phyloP scores from a whole-genome alignment of 129 eudicot genomes.

The Artemisia tridentata region DNA sequence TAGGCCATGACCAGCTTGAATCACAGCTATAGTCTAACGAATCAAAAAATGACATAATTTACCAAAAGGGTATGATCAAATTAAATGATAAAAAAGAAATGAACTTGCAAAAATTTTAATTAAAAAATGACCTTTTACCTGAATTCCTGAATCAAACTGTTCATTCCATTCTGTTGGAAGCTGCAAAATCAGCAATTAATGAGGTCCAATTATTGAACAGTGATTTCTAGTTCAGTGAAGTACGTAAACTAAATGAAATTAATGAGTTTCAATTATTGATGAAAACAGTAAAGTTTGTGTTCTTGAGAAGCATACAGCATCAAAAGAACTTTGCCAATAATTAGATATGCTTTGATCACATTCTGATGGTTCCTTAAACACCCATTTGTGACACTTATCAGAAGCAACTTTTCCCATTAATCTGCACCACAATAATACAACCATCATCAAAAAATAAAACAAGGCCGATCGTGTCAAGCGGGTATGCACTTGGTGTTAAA shows the following conservation, averaged over 20 bases:
- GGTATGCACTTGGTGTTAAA: no score
- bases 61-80: slow-evolving; percentile 1
- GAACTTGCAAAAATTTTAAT: slow-evolving; percentile 13
- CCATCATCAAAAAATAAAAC: slow-evolving; percentile 22
- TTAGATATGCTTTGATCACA: slow-evolving; percentile 46
- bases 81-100: slow-evolving; percentile 1
- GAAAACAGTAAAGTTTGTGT: slow-evolving; percentile 14
- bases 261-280: slow-evolving; percentile 11
- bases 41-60: not conserved
- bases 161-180: slow-evolving; percentile 97
- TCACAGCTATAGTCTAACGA: slow-evolving; percentile 88
- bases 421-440: slow-evolving; percentile 49
- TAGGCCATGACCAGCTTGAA: slow-evolving; percentile 99
- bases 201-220: slow-evolving; percentile 12
- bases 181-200: slow-evolving; percentile 47
- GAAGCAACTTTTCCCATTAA: slow-evolving; percentile 99
- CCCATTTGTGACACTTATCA: slow-evolving; percentile 99
- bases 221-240: slow-evolving; percentile 11
- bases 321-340: slow-evolving; percentile 50
- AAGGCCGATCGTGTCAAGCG: no score
- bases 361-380: slow-evolving; percentile 44
- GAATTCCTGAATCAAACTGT: slow-evolving; percentile 97
- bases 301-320: slow-evolving; percentile 37
- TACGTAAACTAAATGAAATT: not conserved
- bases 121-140: slow-evolving; percentile 40